Percentiles rank a stretch among this genome's conserved stretches.
phyloP scores from a whole-genome alignment of 345 rosid species.

The Combretum micranthum region DNA sequence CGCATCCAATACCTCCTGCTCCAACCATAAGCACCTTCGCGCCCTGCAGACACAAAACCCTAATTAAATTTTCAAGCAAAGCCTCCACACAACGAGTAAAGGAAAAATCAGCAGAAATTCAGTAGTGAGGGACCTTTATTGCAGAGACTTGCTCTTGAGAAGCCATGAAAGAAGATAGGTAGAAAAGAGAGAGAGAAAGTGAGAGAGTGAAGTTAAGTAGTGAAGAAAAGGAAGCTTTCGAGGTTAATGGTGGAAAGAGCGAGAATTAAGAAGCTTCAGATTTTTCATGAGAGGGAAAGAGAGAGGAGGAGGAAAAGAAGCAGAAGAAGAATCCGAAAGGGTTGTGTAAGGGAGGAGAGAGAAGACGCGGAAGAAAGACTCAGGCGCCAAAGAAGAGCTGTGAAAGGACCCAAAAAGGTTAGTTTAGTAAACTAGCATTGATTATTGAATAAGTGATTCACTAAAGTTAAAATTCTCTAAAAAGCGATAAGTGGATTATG shows the following conservation, averaged over 20 bases:
- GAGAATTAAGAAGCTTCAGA: too few relatives aligned
- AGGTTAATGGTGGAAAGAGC: background rate
- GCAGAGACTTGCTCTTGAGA: slow-evolving; percentile 35
- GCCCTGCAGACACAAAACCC: slow-evolving; percentile 34
- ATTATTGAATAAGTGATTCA: too few relatives aligned
- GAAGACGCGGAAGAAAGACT: too few relatives aligned
- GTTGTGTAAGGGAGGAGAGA: too few relatives aligned
- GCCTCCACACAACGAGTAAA: background rate
- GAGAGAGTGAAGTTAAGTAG: slow-evolving; percentile 12
- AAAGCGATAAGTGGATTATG: too few relatives aligned
- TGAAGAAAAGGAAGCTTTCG: background rate
- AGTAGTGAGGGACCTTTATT: slow-evolving; percentile 36
- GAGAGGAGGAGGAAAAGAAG: too few relatives aligned
- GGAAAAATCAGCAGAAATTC: background rate
- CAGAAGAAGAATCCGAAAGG: too few relatives aligned
- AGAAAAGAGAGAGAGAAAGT: slow-evolving; percentile 11
- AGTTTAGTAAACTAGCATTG: too few relatives aligned
- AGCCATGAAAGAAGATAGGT: slow-evolving; percentile 41
- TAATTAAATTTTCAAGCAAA: slow-evolving; percentile 9
- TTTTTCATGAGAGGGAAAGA: too few relatives aligned
- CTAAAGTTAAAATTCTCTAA: too few relatives aligned
- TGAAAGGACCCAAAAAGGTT: too few relatives aligned
- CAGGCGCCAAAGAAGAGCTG: too few relatives aligned
- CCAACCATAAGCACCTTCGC: slow-evolving; percentile 99
- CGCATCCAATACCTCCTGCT: slow-evolving; percentile 99